These are phyloP conservation scores for Conoideocrella luteorostrata DNA, from an alignment of 2,329 filamentous ascomycete species.

Conservation along the genomic window DNA sequence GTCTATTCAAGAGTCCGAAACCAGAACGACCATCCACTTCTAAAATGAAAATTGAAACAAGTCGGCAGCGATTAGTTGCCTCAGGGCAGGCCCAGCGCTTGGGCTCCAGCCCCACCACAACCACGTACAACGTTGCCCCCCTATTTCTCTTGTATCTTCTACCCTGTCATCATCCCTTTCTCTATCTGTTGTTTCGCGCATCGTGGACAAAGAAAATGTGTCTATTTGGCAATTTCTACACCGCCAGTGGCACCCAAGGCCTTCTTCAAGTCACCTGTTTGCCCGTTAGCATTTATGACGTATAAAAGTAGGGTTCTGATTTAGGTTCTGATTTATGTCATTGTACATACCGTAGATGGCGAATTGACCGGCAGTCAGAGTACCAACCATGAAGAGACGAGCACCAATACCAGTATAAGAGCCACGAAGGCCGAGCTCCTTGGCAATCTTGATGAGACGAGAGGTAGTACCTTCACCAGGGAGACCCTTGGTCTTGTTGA, in stretches of 20 bases:
- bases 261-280: constrained; percentile 55
- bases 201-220: not conserved
- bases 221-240: constrained; percentile 20
- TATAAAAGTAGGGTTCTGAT: no score
- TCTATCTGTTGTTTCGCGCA: not conserved
- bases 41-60: constrained; percentile 1
- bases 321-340: not conserved
- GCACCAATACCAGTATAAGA: constrained; percentile 77
- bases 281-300: not conserved
- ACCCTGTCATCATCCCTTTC: no score
- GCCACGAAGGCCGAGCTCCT: constrained; percentile 75
- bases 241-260: constrained; percentile 32
- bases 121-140: not conserved
- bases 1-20: not conserved
- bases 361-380: constrained; percentile 74
- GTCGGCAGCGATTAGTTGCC: not conserved
- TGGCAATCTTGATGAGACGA: constrained; percentile 81
- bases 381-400: constrained; percentile 58
- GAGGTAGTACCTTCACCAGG: constrained; percentile 77
- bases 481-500: constrained; percentile 88
- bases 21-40: constrained; percentile 5
- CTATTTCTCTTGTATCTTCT: not conserved
- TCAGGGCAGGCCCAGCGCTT: constrained; percentile 12
- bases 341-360: constrained; percentile 65
- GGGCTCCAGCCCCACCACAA: constrained; percentile 6